Evolutionary conservation across 495 filamentous ascomycete genomes (phyloP), one percentile per base, ranked within the genome.

Genomic region (Podospora anserina): DNA sequence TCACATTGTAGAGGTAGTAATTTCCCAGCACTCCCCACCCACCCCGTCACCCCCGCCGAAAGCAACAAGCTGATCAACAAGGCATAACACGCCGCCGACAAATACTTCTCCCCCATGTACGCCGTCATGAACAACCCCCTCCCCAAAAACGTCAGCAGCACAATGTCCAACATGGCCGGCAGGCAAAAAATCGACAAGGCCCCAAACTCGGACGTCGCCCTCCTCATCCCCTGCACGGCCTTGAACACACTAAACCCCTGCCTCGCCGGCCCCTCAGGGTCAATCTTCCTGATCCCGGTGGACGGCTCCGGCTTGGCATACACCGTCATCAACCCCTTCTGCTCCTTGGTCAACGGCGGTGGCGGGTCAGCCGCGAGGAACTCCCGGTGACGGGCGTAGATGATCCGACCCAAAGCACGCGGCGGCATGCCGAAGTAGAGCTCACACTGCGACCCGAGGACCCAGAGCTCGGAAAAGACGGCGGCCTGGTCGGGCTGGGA

Each of bases 11-110:
- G 16, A 76, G 60, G 34, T 77, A 77, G 32, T 77, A 77, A 57
- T 76, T 76, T 0, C 75, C 75, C 2, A 74, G n/a, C 68, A 58
- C 75, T 77, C n/a, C 75, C 75, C 3, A 74, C 75, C 71, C 73
- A 76, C 16, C 75, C 75, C 0, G 75, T 76, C 9, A 76, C 74
- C 3, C 75, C 74, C 18, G 74, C 72, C 1, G 72, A 72, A 13
- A 76, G 67, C 59, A 76, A 53, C 2, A 76, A 66, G 18, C 72
- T 68, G 27, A 75, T 53, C n/a, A 76, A 63, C 30, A 76, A 49
- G 1, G 60, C 74, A 49, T 68, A 68, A 28, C 70, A 72, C 2
- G 72, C 72, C 2, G 74, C 72, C n/a, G 27, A 27, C 2, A 76
- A 62, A 28, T 73, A 63, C 9, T 69, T 61, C 0, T 69, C 60